Conservation (phyloP, 202 grass and related monocot genomes). For the Setaria italica region DNA sequence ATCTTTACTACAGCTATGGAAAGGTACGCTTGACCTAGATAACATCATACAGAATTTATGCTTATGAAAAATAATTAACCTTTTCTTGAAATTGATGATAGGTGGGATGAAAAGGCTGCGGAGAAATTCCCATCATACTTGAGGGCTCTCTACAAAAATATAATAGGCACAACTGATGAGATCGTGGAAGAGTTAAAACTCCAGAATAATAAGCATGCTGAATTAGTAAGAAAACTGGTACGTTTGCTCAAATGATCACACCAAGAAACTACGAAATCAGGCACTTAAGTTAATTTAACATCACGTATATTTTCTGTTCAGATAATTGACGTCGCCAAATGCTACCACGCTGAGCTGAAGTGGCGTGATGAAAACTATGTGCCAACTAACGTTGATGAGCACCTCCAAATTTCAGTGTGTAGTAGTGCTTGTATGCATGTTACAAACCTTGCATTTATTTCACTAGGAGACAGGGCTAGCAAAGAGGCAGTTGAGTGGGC, state of each 20-base stretch:
- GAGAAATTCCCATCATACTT: slow-evolving; percentile 35
- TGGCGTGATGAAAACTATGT: slow-evolving; percentile 39
- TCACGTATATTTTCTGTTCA: not conserved
- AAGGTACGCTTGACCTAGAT: slow-evolving; percentile 10
- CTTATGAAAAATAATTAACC: too few relatives aligned
- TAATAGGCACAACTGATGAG: too few relatives aligned
- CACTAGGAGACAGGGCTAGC: not conserved
- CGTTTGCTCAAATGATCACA: not conserved
- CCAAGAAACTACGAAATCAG: too few relatives aligned
- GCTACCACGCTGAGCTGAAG: slow-evolving; percentile 8
- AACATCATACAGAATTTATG: too few relatives aligned
- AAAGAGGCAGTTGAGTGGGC: not conserved
- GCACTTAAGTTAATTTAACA: not conserved
- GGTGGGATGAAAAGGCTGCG: slow-evolving; percentile 43
- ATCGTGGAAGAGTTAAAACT: too few relatives aligned
- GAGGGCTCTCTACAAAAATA: too few relatives aligned
- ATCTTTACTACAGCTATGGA: slow-evolving; percentile 37
- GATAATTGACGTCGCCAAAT: not conserved
- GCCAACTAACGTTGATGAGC: slow-evolving; percentile 4
- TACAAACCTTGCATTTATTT: not conserved
- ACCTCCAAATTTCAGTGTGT: not conserved
- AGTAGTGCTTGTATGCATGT: slow-evolving; percentile 26
- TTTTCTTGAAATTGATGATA: not conserved
- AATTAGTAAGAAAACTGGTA: not conserved
- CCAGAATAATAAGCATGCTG: too few relatives aligned